Evolutionary conservation across 148 eudicot species (phyloP).

Genomic region (Pouteria glomerata): DNA sequence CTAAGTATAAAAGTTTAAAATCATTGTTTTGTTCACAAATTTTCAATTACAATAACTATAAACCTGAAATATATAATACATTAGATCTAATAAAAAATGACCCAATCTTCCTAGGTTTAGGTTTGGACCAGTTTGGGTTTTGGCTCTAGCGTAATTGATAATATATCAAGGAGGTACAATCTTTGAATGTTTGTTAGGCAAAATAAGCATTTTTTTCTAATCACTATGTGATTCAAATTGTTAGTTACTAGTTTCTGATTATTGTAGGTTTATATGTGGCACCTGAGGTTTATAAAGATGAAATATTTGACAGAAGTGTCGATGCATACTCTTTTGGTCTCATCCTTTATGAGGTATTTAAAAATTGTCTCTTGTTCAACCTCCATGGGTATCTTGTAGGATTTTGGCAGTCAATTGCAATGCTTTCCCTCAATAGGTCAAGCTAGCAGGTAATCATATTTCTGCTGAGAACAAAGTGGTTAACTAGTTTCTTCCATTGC

Average conservation of each 20-base stretch:
- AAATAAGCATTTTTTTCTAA: not conserved
- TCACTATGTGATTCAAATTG: not conserved
- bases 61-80: too few species aligned
- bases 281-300: conserved; percentile 77
- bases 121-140: too few species aligned
- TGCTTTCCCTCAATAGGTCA: not conserved
- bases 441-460: not conserved
- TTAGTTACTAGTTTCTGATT: not conserved
- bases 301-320: conserved; percentile 82
- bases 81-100: too few species aligned
- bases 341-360: conserved; percentile 86
- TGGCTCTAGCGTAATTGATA: too few species aligned
- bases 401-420: not conserved
- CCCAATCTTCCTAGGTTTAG: too few species aligned
- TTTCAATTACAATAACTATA: too few species aligned
- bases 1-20: too few species aligned
- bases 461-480: not conserved
- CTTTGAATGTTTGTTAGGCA: not conserved
- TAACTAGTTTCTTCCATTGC: conserved; percentile 2
- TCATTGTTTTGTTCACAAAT: too few species aligned
- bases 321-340: conserved; percentile 87
- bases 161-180: not conserved
- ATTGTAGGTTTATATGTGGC: conserved; percentile 68
- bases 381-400: too few species aligned
- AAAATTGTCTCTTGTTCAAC: not conserved